These are phyloP conservation scores for Nemania abortiva DNA, from an alignment of 2,329 filamentous ascomycete species.

Conservation along the genomic window DNA sequence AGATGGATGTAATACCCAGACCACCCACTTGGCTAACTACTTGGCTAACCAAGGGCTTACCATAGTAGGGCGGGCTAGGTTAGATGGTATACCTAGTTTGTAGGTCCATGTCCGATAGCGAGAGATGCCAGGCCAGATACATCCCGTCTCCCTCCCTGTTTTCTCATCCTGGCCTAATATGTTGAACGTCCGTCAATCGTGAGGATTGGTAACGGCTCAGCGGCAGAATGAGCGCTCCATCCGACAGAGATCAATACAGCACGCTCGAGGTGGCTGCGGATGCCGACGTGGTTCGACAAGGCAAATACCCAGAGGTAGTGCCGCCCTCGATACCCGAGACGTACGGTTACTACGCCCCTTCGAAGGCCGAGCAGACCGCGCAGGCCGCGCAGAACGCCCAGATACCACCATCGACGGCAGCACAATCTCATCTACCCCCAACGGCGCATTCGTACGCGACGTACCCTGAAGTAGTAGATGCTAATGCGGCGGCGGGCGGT, in stretches of 20 bases:
- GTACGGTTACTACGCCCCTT: constrained; percentile 31
- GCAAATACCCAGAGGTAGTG: constrained; percentile 35
- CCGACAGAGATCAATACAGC: constrained; percentile 28
- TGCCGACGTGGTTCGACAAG: constrained; percentile 24
- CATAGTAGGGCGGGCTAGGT: too few species aligned
- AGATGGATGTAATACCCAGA: too few species aligned
- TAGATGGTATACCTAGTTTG: too few species aligned
- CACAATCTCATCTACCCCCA: not conserved
- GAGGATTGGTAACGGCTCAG: constrained; percentile 19
- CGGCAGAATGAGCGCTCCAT: constrained; percentile 31
- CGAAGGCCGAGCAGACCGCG: constrained; percentile 17
- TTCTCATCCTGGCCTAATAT: constrained; percentile 11
- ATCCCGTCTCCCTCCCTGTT: not conserved
- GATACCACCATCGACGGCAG: not conserved
- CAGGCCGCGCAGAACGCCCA: not conserved
- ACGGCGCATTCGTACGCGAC: constrained; percentile 28
- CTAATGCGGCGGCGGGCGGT: constrained; percentile 1
- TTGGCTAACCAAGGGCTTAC: too few species aligned
- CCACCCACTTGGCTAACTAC: too few species aligned
- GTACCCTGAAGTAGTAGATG: constrained; percentile 32
- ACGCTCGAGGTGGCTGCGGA: constrained; percentile 34
- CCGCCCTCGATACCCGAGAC: constrained; percentile 23
- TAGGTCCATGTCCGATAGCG: too few species aligned
- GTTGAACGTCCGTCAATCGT: constrained; percentile 11
- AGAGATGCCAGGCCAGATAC: not conserved